Base-by-base conservation (phyloP, 2,329 filamentous ascomycete genomes). In the Fulvia fulva region DNA sequence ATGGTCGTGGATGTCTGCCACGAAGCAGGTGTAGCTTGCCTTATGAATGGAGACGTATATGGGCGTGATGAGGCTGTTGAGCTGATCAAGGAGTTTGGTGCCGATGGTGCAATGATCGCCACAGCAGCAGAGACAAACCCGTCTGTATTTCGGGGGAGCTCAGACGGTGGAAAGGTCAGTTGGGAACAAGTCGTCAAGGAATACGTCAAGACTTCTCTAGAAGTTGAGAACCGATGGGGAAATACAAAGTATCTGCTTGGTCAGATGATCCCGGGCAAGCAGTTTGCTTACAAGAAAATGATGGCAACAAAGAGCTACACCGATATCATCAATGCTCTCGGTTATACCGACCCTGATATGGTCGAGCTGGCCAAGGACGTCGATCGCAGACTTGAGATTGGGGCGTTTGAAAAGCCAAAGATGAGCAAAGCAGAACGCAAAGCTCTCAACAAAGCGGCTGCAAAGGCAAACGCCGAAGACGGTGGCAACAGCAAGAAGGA, bases 41-140 rank as follows among this genome's bases (percentile, higher is more conserved):
- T 97, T 43, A 92, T 97, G 86, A 99, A 99, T 70, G 94, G 94
- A 50, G 94, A 99, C 69, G 91, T 99, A 0, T 84, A 82, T 55
- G 84, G 80, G 37, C 84, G 89, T 55, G 88, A 90, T 52, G 80
- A 96, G 59, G 93, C 87, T 0, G 70, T 89, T 7, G 72, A 79
- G 59, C 80, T 99, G 6, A 87, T 91, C 61, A 69, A 83, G 25
- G 88, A 96, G 71, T 97, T 84, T 70, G 87, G 87, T n/a, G 89
- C 89, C 5, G 92, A 97, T 70, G 93, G 92, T 5, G 94, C 90
- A 60, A 99, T 99, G 94, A 97, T 99, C 68, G 94, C 94, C 9
- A 94, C 91, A 2, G 83, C 90, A 3, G 94, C 94, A 1, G 94
- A 99, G 78, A 84, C 87, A 63, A 99, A 99, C 71, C 85, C 91